Base-by-base conservation (phyloP, 2,329 filamentous ascomycete genomes). In the Talaromyces sp. region DNA sequence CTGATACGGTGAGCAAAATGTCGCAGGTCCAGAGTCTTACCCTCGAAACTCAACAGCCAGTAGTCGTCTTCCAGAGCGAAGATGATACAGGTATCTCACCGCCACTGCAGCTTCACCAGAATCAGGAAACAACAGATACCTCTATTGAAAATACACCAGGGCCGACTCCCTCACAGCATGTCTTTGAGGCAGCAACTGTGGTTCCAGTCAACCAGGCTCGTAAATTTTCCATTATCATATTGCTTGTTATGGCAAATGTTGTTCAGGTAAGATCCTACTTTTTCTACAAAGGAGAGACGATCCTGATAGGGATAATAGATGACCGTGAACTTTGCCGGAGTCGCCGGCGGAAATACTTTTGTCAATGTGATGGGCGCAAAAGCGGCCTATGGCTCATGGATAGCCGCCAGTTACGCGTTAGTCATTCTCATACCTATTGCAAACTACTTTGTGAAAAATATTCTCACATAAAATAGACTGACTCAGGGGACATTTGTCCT, bases 401-500 rank as follows among this genome's bases (percentile, higher is more conserved):
- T 72, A 16, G 71, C 65, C 2, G 71, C 71, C 56, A 73, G 71
- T 57, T 73, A 73, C 63, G 68, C 65, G 71, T 72, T 62, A 67
- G 65, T 43, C 9, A 33, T 43, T 50, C 16, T 7, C 41, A 56
- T 54, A 16, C 37, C 10, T 24, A n/a, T 35, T 35, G 31, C n/a
- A 54, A 4, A 9, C 1, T 5, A 31, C 4, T 16, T 14, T 5
- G 1, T 19, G 6, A 35, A 1, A 14, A 11, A 19, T 2, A 2
- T 11, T 47, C 24, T 37, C 22, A 54, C 31, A 63, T 58, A 2
- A 24, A 37, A 14, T 33, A 83, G 81, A 1, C 72, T 84, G 13
- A 81, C 83, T 0, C 82, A 84, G 67, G 85, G 85, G 11, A 83
- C 85, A 0, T 88, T 88, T 68, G 83, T 88, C 37, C 77, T 89